These are phyloP conservation scores for Skeletonema costatum DNA, from an alignment of 108 stramenopile genomes.

Conservation along the genomic window DNA sequence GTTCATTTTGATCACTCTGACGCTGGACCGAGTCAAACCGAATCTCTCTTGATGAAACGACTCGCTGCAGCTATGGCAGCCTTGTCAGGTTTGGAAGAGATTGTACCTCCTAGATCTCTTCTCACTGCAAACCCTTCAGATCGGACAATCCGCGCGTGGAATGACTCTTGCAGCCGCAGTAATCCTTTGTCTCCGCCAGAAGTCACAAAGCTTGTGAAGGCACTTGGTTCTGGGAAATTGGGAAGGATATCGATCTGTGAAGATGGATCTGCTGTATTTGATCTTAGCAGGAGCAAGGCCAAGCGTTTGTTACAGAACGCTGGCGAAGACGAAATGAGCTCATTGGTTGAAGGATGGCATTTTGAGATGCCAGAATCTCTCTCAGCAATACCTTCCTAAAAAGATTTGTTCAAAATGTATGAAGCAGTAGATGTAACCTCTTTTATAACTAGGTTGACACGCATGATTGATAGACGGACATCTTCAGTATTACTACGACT, in stretches of 20 bases:
- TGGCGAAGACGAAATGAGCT: constrained; percentile 1
- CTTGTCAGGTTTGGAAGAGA: constrained; percentile 46
- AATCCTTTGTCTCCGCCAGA: constrained; percentile 43
- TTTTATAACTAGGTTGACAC: neutral
- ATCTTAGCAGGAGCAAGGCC: constrained; percentile 49
- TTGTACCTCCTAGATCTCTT: constrained; percentile 49
- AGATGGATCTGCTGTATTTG: constrained; percentile 66
- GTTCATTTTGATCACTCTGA: constrained; percentile 8
- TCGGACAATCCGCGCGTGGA: constrained; percentile 50
- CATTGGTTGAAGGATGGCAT: constrained; percentile 8
- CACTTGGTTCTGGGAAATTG: constrained; percentile 63
- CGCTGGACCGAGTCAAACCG: constrained; percentile 1
- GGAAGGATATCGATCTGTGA: constrained; percentile 49
- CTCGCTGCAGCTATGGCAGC: constrained; percentile 54
- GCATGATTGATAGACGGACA: neutral
- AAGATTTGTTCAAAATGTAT: neutral
- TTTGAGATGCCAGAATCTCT: constrained; percentile 32
- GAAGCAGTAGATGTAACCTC: neutral
- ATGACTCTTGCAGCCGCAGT: constrained; percentile 2
- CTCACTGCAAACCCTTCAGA: constrained; percentile 54
- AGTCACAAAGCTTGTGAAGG: constrained; percentile 48
- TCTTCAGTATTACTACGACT: neutral
- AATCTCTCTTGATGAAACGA: constrained; percentile 25
- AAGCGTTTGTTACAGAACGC: constrained; percentile 30
- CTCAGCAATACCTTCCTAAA: neutral